Evolutionary conservation across 176 grass and related monocot genomes (phyloP), one percentile per base, ranked within the genome.

Genomic region (Carex littledalei): DNA sequence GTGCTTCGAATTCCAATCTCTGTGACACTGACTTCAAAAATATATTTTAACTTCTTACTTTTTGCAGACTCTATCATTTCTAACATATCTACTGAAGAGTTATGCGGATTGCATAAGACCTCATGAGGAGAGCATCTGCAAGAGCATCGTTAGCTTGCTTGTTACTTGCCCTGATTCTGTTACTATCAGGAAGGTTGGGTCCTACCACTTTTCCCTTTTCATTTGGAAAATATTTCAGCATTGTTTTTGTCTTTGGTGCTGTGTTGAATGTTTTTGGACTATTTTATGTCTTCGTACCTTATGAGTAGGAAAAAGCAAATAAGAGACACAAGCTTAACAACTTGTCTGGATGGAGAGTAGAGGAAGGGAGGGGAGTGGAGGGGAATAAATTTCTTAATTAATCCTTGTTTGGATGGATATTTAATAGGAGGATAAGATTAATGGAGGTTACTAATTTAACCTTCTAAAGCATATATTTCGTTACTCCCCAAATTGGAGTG

Each of bases 101-200:
- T 93, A 99, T 60, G 93, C 93, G 15, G 96, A 99, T 84, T 92
- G 90, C 79, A 95, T 99, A 85, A 93, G 92, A 69, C 69, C 96
- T 87, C 92, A 91, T 49, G 96, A 99, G 88, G 94, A 99, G 89
- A 94, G 93, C 87, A 99, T 99, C 87, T 99, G 96, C 96, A 95
- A 93, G 88, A 99, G 96, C 58, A 95, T 99, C 86, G 96, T 95
- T 59, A 99, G 90, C 81, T 94, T 99, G 93, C 90, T 99, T 87
- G 91, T 99, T 84, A 99, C 91, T 26, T 99, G 96, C 74, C 96
- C 96, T 4, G 96, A 99, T 74, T 99, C 96, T 72, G 96, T 99
- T 85, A 95, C 96, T 69, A 94, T 95, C 49, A 91, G 96, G 85
- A 99, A 99, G 96, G 96, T 91, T 55, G 77, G 88, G 62, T 62